Base-by-base conservation (phyloP, 345 rosid genomes). In the Acer saccharum region DNA sequence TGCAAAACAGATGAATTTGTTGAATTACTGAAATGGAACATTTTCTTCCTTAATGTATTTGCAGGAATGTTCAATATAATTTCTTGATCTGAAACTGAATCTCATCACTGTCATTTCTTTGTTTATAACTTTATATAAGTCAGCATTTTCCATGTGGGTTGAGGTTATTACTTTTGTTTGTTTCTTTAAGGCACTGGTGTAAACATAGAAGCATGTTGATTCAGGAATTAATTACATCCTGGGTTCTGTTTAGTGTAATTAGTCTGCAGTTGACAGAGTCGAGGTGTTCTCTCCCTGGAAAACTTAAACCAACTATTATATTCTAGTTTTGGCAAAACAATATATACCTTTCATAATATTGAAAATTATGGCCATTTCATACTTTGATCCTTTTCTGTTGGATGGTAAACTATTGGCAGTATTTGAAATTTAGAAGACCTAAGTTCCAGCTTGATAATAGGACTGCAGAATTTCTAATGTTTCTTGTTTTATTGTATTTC, bases 1-100 rank as follows among this genome's bases (percentile, higher is more conserved):
- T 75, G 79, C 8, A 44, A 48, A 69, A 57, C 14, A 35, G 75
- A 27, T 20, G 21, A 63, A 41, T 41, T 35, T 18, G 17, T 64
- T 62, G 35, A 23, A 32, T 52, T 50, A 50, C 35, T 44, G 69
- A 72, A 41, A 65, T 41, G n/a, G 32, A 55, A 25, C 61, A 27
- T 3, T 10, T 50, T 63, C 61, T 32, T 32, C 35, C 35, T 32
- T 32, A 4, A 3, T 32, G 46, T 54, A 75, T 50, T 63, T 65
- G 65, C 39, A 8, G 52, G 14, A 75, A 41, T 60, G 6, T 17
- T 10, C 57, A 44, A 13, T 5, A 65, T 23, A 64, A 75, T 64
- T 21, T 57, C 48, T 61, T 50, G 48, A 11, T 9, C 35, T 54
- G 39, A 20, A 35, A 27, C 14, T 69, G 17, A 17, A 43, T 61